Percentiles rank a stretch among this genome's conserved stretches.
Conservation (phyloP, 2,329 filamentous ascomycete genomes). For the Lasiodiplodia hormozganensis region DNA sequence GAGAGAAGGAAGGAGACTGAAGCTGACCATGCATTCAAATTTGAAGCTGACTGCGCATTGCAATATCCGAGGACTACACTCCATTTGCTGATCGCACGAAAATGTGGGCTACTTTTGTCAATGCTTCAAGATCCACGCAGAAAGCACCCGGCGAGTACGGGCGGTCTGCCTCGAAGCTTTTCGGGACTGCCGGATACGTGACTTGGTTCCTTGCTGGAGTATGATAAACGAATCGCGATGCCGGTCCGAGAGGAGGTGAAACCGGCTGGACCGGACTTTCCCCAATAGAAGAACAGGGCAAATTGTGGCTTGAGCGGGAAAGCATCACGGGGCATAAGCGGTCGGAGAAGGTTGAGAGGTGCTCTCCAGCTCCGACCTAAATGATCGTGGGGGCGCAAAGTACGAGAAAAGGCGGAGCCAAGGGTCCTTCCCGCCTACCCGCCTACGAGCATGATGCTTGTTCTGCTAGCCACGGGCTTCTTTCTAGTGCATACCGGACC, state of each 20-base stretch:
- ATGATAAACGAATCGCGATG: not conserved
- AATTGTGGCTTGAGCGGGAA: not conserved
- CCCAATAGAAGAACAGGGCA: not conserved
- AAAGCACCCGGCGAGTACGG: not conserved
- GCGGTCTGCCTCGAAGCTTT: not conserved
- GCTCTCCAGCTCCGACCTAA: not conserved
- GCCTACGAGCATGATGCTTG: slow-evolving; percentile 16
- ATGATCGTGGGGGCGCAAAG: not conserved
- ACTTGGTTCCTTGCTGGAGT: not conserved
- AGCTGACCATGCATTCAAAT: no score
- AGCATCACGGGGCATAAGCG: no score
- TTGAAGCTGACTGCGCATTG: no score
- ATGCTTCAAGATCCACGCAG: not conserved
- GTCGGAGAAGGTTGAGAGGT: not conserved
- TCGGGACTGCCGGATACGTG: not conserved
- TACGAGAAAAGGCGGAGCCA: not conserved
- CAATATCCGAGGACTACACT: not conserved
- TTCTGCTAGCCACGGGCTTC: not conserved
- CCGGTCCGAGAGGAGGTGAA: not conserved
- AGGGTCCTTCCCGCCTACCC: slow-evolving; percentile 3
- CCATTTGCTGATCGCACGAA: not conserved
- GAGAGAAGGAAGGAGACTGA: not conserved
- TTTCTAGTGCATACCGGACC: not conserved
- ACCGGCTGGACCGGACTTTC: not conserved
- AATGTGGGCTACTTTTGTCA: not conserved